A percentile compares a stretch with the other conserved stretches of the same genome.
Evolutionary conservation across 805 yeast species (phyloP).

Genomic region (Scheffersomyces ergatensis): DNA sequence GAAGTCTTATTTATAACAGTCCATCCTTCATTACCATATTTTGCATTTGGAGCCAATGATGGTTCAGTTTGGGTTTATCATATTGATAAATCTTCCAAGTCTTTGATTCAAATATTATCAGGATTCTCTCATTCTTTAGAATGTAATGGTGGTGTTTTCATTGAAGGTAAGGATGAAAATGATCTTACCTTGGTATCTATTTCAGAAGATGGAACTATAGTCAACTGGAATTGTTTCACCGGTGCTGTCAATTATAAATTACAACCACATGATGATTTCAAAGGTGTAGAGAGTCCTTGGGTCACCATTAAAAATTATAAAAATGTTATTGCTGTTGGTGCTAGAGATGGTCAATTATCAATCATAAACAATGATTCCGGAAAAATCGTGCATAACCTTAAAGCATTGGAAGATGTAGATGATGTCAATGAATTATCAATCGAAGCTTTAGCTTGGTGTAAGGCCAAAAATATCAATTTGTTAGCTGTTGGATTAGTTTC

Average conservation of each 20-base stretch:
- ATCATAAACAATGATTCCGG: slow-evolving; percentile 79
- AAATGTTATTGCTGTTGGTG: slow-evolving; percentile 71
- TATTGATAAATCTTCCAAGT: slow-evolving; percentile 46
- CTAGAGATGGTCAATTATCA: slow-evolving; percentile 82
- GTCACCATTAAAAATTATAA: slow-evolving; percentile 61
- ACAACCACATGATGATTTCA: slow-evolving; percentile 58
- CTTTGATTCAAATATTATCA: slow-evolving; percentile 67
- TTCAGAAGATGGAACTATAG: slow-evolving; percentile 82
- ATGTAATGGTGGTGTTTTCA: slow-evolving; percentile 77
- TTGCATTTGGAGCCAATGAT: slow-evolving; percentile 90
- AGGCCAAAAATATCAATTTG: slow-evolving; percentile 46
- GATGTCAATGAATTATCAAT: slow-evolving; percentile 44
- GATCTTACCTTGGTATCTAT: slow-evolving; percentile 66
- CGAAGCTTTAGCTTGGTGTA: slow-evolving; percentile 76
- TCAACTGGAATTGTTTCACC: slow-evolving; percentile 88
- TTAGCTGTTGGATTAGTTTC: slow-evolving; percentile 88
- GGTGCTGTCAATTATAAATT: slow-evolving; percentile 67
- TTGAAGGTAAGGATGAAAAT: slow-evolving; percentile 51
- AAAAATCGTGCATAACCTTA: slow-evolving; percentile 60
- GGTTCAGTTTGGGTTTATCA: slow-evolving; percentile 95
- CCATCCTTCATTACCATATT: slow-evolving; percentile 76
- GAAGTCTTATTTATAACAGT: slow-evolving; percentile 81
- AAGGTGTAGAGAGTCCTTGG: slow-evolving; percentile 85
- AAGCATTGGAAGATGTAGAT: slow-evolving; percentile 56
- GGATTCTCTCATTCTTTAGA: slow-evolving; percentile 81